phyloP scores from a whole-genome alignment of 805 yeast genomes.

The Candida sonorensis region DNA sequence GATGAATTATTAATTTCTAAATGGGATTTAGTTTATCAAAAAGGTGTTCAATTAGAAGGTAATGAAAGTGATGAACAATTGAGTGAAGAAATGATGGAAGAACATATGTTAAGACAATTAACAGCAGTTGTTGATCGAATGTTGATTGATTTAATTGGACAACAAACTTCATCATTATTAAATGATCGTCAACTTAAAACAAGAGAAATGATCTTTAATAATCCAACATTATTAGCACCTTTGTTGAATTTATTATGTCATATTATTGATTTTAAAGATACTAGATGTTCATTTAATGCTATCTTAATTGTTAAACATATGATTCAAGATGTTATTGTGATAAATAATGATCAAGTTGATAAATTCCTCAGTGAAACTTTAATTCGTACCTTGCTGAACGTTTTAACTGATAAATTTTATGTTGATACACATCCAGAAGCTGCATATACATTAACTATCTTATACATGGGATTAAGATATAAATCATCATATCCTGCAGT shows the following conservation, averaged over 20 bases:
- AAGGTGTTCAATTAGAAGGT: constrained; percentile 50
- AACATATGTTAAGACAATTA: constrained; percentile 84
- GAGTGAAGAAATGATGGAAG: constrained; percentile 98
- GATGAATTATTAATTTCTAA: constrained; percentile 66
- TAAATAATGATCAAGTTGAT: constrained; percentile 67
- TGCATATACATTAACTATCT: constrained; percentile 75
- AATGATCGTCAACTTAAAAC: constrained; percentile 59
- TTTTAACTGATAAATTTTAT: constrained; percentile 69
- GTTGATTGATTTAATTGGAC: constrained; percentile 83
- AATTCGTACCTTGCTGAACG: constrained; percentile 60
- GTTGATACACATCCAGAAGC: constrained; percentile 88
- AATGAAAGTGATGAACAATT: constrained; percentile 66
- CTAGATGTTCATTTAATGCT: constrained; percentile 88
- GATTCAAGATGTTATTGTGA: constrained; percentile 58
- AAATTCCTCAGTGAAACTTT: constrained; percentile 56
- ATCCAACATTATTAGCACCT: constrained; percentile 67
- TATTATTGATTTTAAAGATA: constrained; percentile 76
- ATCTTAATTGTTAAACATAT: constrained; percentile 73
- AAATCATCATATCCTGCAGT: constrained; percentile 66
- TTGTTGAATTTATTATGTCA: constrained; percentile 69
- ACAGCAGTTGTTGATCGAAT: constrained; percentile 88
- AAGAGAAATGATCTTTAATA: constrained; percentile 57
- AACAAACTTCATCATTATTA: constrained; percentile 42
- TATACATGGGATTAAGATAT: constrained; percentile 67
- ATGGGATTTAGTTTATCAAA: constrained; percentile 66